Conservation (phyloP, 305 asterid species). For the Andrographis paniculata region DNA sequence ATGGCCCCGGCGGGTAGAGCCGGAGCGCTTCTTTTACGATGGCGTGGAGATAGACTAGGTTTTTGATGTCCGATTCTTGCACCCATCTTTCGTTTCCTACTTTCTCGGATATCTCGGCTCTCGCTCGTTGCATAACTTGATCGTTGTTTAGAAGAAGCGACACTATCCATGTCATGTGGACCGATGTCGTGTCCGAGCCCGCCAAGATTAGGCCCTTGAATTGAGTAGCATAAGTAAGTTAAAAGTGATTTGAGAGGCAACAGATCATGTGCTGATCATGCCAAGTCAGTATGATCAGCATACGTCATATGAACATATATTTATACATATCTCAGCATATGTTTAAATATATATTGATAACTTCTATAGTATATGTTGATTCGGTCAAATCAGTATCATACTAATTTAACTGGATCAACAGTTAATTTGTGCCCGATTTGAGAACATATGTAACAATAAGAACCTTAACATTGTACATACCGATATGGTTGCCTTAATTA, state of each 20-base stretch:
- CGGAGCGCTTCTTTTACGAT: conserved; percentile 42
- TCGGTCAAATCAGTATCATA: too few relatives aligned
- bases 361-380: too few relatives aligned
- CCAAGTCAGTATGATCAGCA: too few relatives aligned
- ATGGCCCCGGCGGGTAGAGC: conserved; percentile 53
- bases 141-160: conserved; percentile 31
- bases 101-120: conserved; percentile 28
- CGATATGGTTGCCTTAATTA: conserved; percentile 32
- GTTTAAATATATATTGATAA: too few relatives aligned
- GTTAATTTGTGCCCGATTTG: neutral
- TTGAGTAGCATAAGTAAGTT: too few relatives aligned
- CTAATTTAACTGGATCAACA: too few relatives aligned
- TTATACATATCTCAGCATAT: too few relatives aligned
- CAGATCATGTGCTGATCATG: too few relatives aligned
- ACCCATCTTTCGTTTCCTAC: conserved; percentile 45
- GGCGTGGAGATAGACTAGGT: conserved; percentile 33
- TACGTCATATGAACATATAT: too few relatives aligned
- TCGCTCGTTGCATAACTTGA: conserved; percentile 21
- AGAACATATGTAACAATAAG: neutral
- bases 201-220: conserved; percentile 38
- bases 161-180: conserved; percentile 38
- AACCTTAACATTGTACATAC: conserved; percentile 18
- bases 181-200: conserved; percentile 47
- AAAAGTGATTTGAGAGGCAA: too few relatives aligned
- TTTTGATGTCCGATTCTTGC: conserved; percentile 37